Evolutionary conservation across 805 yeast species (phyloP), one percentile per base, ranked within the genome.

Genomic region (Cyberlindnera americana): DNA sequence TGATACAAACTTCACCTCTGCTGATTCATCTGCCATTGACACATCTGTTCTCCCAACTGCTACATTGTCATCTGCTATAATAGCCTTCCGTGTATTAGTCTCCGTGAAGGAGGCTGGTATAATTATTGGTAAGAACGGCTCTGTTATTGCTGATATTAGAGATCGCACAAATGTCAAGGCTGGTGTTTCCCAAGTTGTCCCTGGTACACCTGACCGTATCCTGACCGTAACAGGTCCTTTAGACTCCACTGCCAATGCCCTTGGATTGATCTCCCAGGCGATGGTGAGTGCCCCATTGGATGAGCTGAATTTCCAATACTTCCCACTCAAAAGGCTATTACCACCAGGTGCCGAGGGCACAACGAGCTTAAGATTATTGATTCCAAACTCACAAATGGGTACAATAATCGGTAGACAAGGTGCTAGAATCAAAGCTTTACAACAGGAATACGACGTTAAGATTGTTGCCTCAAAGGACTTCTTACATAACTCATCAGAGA

Each of bases 91-190:
- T 47, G 74, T 87, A 1, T 70, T 89, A 21, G 83, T 89, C 15
- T 79, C 93, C 3, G 76, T 89, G 40, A 83, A 82, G 56, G 96
- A 89, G 61, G 90, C 95, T 11, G 96, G 96, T 14, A 84, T 88
- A 46, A 77, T 89, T 46, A 89, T 89, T 52, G 96, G 96, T 38
- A 83, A 83, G 49, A 83, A 77, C 48, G 96, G 96, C 33, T 69
- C 73, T 35, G 82, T 82, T 40, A 88, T 89, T 44, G 83, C 89
- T 40, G 71, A 75, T 25, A 77, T 89, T 33, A 72, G 96, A 49
- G 87, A 77, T 35, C 75, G 75, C 43, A 84, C 91, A 22, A 73
- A 75, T 40, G 88, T 89, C 43, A 85, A 83, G 57, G 95, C 95
- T 5, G 95, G 95, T 14, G 87, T 89, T 33, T 82, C 95, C 12